These are phyloP conservation scores for Hemileccinum impolitum DNA, from an alignment of 768 basidiomycete species.

Conservation along the genomic window DNA sequence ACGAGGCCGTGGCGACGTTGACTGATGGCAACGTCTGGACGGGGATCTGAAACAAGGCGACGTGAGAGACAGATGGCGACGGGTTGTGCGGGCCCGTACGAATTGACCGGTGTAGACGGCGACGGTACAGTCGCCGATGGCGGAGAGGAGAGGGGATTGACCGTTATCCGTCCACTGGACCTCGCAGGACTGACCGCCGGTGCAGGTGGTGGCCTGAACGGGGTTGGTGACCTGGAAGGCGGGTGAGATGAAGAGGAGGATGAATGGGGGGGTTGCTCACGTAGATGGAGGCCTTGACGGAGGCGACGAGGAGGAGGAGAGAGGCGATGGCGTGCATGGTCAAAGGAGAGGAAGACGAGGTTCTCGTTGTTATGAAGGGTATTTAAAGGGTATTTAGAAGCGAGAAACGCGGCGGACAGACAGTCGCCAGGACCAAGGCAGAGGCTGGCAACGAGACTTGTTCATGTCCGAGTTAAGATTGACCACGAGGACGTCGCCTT, in stretches of 20 bases:
- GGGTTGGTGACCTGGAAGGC: conserved; percentile 46
- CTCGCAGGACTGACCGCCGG: conserved; percentile 50
- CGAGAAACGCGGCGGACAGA: conserved; percentile 12
- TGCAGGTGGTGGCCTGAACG: conserved; percentile 40
- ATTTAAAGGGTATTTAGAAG: conserved; percentile 7
- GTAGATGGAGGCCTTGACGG: conserved; percentile 13
- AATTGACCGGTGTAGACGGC: conserved; percentile 56
- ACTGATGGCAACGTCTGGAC: conserved; percentile 56
- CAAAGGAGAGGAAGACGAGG: background rate
- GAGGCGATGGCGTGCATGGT: conserved; percentile 17
- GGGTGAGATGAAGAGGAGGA: background rate
- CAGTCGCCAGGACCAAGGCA: too few relatives aligned
- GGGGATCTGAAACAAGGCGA: conserved; percentile 39
- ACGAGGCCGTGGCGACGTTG: conserved; percentile 45
- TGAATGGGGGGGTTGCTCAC: conserved; percentile 9
- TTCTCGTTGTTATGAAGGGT: too few relatives aligned
- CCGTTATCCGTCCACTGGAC: conserved; percentile 70
- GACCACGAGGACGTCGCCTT: too few relatives aligned
- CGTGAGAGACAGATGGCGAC: background rate
- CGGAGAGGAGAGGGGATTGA: conserved; percentile 40
- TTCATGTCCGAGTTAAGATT: too few relatives aligned
- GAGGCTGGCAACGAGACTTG: too few relatives aligned
- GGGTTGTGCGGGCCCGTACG: conserved; percentile 35
- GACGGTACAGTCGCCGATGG: conserved; percentile 51
- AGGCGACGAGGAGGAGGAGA: conserved; percentile 22